Base-by-base conservation (phyloP, 1,284 basidiomycete genomes). In the Xerocomus amazonicus region DNA sequence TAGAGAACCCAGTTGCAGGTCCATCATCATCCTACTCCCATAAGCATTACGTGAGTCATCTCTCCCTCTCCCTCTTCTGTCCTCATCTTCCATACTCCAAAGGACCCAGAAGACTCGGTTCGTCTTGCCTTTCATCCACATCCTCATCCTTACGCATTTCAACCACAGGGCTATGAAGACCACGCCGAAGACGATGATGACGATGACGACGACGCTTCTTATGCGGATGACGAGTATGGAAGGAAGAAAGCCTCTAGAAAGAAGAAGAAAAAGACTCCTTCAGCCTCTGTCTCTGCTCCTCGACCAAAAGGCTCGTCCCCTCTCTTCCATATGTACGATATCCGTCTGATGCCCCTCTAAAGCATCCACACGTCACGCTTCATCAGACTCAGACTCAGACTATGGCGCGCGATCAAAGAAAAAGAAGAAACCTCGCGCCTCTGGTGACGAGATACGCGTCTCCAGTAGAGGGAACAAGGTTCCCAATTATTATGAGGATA, bases 401-500 rank as follows among this genome's bases (percentile, higher is more conserved):
- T 95, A 94, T 63, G 91, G 87, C 33, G 77, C 84, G 31, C 87
- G 89, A 54, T 82, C 88, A 36, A 88, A 91, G 75, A 92, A 91
- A 74, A 90, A 89, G 75, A 91, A 90, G 73, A 85, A 80, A 66
- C 73, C 71, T 61, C 78, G 72, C 52, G 73, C 67, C 62, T 77
- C 69, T 51, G 74, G 69, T 42, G 84, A 85, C 53, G 88, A 89
- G 61, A 73, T 90, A 41, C 88, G 91, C 62, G 78, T 91, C 41
- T 89, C 91, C 36, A 88, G 84, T 52, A 79, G 92, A 23, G 90
- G 87, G 48, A 84, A 77, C 62, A 90, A 84, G 68, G 79, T 91
- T 45, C 87, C 90, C 34, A 93, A 91, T 64, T 94, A 95, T 65
- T 73, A 87, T 51, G 90, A 92, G 60, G 89, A 91, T 59, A 84